Percentiles rank a stretch among this genome's conserved stretches.
Evolutionary conservation across 257 asterid species (phyloP).

Genomic region (Ilex asprella): DNA sequence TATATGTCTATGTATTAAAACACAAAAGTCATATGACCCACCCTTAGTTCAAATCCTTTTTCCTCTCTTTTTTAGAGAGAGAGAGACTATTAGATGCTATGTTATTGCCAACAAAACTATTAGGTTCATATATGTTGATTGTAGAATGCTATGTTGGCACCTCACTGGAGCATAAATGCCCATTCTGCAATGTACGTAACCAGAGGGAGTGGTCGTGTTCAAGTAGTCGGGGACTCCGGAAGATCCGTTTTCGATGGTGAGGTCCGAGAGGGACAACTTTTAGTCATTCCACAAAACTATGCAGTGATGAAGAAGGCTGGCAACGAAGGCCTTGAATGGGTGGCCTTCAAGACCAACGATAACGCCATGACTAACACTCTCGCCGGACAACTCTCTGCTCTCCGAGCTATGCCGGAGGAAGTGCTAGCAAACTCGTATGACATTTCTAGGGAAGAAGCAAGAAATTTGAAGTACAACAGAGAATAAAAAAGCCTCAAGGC

Average conservation of each 20-base stretch:
- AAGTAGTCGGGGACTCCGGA: constrained; percentile 51
- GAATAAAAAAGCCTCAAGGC: too few relatives aligned
- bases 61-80: too few relatives aligned
- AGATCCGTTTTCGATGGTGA: constrained; percentile 35
- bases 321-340: constrained; percentile 51
- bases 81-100: too few relatives aligned
- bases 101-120: too few relatives aligned
- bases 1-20: too few relatives aligned
- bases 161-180: constrained; percentile 46
- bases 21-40: too few relatives aligned
- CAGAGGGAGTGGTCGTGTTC: constrained; percentile 46
- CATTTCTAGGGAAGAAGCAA: constrained; percentile 42
- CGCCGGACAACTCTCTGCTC: constrained; percentile 51
- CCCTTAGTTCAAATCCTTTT: too few relatives aligned
- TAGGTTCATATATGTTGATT: neutral
- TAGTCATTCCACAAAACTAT: constrained; percentile 57
- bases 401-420: constrained; percentile 51
- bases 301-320: constrained; percentile 46
- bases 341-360: constrained; percentile 55
- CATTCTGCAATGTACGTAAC: constrained; percentile 39
- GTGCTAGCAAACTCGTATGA: constrained; percentile 44
- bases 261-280: constrained; percentile 41
- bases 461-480: constrained; percentile 37
- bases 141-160: constrained; percentile 50
- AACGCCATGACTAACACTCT: constrained; percentile 33